These are phyloP conservation scores for Tulasnella sp. DNA, from an alignment of 768 basidiomycete genomes.

Conservation along the genomic window DNA sequence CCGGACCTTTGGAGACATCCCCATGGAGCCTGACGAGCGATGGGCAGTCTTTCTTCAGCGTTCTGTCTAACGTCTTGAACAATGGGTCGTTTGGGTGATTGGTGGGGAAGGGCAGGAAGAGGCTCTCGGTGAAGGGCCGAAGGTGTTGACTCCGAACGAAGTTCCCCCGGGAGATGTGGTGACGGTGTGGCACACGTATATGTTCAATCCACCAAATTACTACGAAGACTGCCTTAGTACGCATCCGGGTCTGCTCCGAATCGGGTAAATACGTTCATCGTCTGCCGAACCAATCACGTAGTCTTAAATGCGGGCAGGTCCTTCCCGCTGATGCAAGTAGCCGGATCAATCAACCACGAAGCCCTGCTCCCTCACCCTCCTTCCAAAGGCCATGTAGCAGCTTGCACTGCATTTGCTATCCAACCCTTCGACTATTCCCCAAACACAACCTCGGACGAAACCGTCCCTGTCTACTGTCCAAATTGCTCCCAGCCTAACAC, in stretches of 20 bases:
- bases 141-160: not conserved
- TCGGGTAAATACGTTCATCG: not conserved
- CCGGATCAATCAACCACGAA: slow-evolving; percentile 4
- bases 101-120: not conserved
- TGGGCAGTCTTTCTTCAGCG: slow-evolving; percentile 13
- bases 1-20: not conserved
- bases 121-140: not conserved
- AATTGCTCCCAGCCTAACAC: not conserved
- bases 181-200: slow-evolving; percentile 25
- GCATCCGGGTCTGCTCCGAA: not conserved
- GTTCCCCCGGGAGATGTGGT: slow-evolving; percentile 21
- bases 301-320: no score
- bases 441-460: not conserved
- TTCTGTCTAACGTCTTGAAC: slow-evolving; percentile 17
- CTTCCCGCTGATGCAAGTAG: slow-evolving; percentile 18
- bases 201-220: slow-evolving; percentile 6
- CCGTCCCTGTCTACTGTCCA: not conserved
- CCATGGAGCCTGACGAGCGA: slow-evolving; percentile 7
- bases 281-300: not conserved
- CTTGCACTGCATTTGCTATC: not conserved
- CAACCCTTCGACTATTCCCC: slow-evolving; percentile 15
- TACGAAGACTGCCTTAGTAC: not conserved
- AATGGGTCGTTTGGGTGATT: slow-evolving; percentile 2
- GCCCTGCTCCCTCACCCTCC: slow-evolving; percentile 17
- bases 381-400: not conserved